These are phyloP conservation scores for Rubroboletus satanas DNA, from an alignment of 768 basidiomycete genomes.

Conservation along the genomic window DNA sequence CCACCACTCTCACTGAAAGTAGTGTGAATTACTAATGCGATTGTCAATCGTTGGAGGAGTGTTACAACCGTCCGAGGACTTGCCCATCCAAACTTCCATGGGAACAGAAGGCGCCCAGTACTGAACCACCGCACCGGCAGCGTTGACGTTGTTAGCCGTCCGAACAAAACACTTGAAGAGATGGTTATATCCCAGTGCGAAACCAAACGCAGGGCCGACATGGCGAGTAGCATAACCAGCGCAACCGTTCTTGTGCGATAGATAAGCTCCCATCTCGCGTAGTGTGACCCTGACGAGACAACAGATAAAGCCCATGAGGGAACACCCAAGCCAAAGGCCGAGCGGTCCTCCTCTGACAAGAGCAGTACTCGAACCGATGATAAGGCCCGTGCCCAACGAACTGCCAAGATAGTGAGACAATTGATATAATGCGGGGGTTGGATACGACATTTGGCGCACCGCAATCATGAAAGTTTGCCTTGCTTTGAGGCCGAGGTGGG, in stretches of 20 bases:
- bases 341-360: slow-evolving; percentile 53
- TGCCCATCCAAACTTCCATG: slow-evolving; percentile 55
- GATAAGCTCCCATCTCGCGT: slow-evolving; percentile 36
- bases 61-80: slow-evolving; percentile 12
- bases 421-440: not conserved
- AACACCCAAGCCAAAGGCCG: slow-evolving; percentile 39
- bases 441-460: slow-evolving; percentile 22
- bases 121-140: slow-evolving; percentile 50
- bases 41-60: slow-evolving; percentile 1
- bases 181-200: slow-evolving; percentile 50
- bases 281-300: slow-evolving; percentile 56
- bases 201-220: slow-evolving; percentile 64
- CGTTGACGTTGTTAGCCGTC: slow-evolving; percentile 64
- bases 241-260: slow-evolving; percentile 59
- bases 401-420: slow-evolving; percentile 38
- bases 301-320: slow-evolving; percentile 53
- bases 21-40: slow-evolving; percentile 52
- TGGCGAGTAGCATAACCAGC: slow-evolving; percentile 60
- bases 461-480: slow-evolving; percentile 57
- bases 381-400: slow-evolving; percentile 52
- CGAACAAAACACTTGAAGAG: slow-evolving; percentile 60
- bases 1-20: slow-evolving; percentile 42
- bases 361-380: slow-evolving; percentile 59
- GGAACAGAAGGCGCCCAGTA: slow-evolving; percentile 47
- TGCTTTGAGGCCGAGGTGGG: slow-evolving; percentile 49